Conservation (phyloP, 495 filamentous ascomycete genomes). For the Aspergillus bertholletiae region DNA sequence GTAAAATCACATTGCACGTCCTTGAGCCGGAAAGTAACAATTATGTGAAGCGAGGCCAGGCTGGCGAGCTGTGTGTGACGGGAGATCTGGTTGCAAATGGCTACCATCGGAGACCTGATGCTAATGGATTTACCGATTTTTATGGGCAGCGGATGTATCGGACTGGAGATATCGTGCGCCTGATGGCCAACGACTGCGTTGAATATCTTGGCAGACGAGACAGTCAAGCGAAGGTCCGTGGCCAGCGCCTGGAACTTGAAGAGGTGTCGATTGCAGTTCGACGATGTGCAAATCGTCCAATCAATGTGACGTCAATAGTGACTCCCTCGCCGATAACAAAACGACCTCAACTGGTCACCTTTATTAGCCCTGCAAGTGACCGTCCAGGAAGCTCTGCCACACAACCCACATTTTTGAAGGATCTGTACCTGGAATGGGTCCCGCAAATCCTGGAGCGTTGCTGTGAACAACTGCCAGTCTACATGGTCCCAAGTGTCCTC, state of each 20-base stretch:
- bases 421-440: slow-evolving; percentile 7
- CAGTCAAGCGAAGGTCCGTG: slow-evolving; percentile 26
- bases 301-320: slow-evolving; percentile 21
- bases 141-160: slow-evolving; percentile 12
- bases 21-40: slow-evolving; percentile 53
- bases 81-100: slow-evolving; percentile 76
- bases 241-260: slow-evolving; percentile 35
- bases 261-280: slow-evolving; percentile 27
- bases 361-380: slow-evolving; percentile 9
- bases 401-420: background rate
- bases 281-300: slow-evolving; percentile 21
- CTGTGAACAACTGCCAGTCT: slow-evolving; percentile 27
- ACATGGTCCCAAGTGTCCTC: slow-evolving; percentile 38
- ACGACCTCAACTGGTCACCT: slow-evolving; percentile 21
- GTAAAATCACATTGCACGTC: slow-evolving; percentile 56
- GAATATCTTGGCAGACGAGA: slow-evolving; percentile 6
- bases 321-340: slow-evolving; percentile 16
- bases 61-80: slow-evolving; percentile 77
- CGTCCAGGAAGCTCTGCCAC: background rate
- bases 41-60: slow-evolving; percentile 61
- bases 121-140: slow-evolving; percentile 21
- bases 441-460: slow-evolving; percentile 16
- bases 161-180: slow-evolving; percentile 14
- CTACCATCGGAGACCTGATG: slow-evolving; percentile 65
- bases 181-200: slow-evolving; percentile 11